These are phyloP conservation scores for Citrus glauca DNA, from an alignment of 345 rosid species.

Conservation along the genomic window DNA sequence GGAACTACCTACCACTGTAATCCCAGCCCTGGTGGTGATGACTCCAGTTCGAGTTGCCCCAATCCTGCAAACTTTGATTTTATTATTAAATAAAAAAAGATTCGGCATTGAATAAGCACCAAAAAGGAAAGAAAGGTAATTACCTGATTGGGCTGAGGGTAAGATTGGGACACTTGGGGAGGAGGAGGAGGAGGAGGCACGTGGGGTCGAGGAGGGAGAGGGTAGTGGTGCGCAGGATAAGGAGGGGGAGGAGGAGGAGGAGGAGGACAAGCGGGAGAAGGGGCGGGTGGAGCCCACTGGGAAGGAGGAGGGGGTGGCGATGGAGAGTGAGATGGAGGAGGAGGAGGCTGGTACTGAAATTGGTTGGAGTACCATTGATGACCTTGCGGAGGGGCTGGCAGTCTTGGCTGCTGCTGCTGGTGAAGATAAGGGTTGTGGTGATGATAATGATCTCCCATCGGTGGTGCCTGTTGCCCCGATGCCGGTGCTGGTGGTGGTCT, in stretches of 20 bases:
- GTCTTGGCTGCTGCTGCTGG: conserved; percentile 21
- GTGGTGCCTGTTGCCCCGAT: conserved; percentile 20
- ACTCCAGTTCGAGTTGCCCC: conserved; percentile 61
- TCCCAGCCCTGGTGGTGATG: conserved; percentile 65
- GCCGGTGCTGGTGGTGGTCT: conserved; percentile 38
- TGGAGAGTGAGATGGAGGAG: conserved; percentile 22
- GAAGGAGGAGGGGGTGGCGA: conserved; percentile 37
- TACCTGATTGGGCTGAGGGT: conserved; percentile 42
- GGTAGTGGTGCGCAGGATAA: conserved; percentile 34
- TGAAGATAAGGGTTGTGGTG: conserved; percentile 19
- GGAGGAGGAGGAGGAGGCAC: conserved; percentile 25
- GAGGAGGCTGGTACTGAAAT: conserved; percentile 47
- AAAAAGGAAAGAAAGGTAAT: neutral
- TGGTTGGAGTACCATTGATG: conserved; percentile 53
- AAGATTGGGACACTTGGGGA: conserved; percentile 36
- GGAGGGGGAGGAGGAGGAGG: conserved; percentile 38
- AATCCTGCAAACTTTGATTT: conserved; percentile 48
- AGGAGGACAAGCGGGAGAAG: conserved; percentile 30
- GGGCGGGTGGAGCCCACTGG: conserved; percentile 45
- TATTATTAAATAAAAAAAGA: neutral
- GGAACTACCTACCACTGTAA: conserved; percentile 33
- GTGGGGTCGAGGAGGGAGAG: conserved; percentile 41
- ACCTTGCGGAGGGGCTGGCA: conserved; percentile 37
- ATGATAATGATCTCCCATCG: conserved; percentile 42
- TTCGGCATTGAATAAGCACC: neutral